Evolutionary conservation across 495 filamentous ascomycete genomes (phyloP).

Genomic region (Hapsidospora chrysogenum): DNA sequence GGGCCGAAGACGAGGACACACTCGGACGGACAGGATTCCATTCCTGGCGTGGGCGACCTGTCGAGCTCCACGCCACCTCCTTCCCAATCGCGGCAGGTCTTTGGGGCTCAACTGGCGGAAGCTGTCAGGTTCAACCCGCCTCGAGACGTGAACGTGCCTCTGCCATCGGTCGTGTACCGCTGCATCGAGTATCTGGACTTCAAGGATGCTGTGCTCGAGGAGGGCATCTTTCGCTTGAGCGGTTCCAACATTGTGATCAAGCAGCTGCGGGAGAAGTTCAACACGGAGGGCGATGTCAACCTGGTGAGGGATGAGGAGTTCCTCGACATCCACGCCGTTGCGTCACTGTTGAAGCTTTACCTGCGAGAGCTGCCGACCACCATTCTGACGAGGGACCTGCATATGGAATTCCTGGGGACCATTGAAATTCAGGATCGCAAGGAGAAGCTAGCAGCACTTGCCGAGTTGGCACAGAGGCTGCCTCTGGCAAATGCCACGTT

Average conservation of each 20-base stretch:
- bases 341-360: conserved; percentile 86
- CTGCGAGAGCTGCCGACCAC: conserved; percentile 81
- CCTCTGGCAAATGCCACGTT: conserved; percentile 67
- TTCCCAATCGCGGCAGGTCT: conserved; percentile 48
- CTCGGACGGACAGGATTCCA: conserved; percentile 28
- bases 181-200: conserved; percentile 85
- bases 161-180: conserved; percentile 93
- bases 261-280: conserved; percentile 77
- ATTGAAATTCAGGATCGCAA: conserved; percentile 61
- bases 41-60: conserved; percentile 18
- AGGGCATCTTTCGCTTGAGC: conserved; percentile 91
- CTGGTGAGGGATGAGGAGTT: conserved; percentile 68
- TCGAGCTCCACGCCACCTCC: conserved; percentile 8
- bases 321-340: conserved; percentile 92
- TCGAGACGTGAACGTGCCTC: conserved; percentile 45
- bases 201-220: conserved; percentile 69
- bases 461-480: conserved; percentile 67
- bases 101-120: conserved; percentile 74
- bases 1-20: conserved; percentile 37
- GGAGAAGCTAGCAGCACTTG: conserved; percentile 71
- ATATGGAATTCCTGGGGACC: conserved; percentile 68
- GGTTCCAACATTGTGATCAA: conserved; percentile 92
- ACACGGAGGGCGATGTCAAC: conserved; percentile 85
- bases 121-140: conserved; percentile 71
- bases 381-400: conserved; percentile 78